phyloP scores from a whole-genome alignment of 495 filamentous ascomycete genomes.

The Daldinia concentrica region DNA sequence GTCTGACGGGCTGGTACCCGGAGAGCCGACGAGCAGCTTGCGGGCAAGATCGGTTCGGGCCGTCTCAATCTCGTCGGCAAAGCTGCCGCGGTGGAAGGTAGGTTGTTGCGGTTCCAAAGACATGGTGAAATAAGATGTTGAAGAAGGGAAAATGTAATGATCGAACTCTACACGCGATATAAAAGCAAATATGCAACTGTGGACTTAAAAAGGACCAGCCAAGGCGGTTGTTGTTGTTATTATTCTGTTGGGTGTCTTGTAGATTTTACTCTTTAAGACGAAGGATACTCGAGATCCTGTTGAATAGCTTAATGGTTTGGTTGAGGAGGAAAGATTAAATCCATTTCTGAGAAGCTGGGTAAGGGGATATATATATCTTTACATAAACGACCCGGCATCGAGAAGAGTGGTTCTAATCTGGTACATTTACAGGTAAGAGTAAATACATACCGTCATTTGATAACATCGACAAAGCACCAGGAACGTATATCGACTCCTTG shows the following conservation, averaged over 20 bases:
- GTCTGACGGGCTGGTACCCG: slow-evolving; percentile 23
- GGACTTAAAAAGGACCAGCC: slow-evolving; percentile 11
- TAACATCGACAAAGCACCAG: slow-evolving; percentile 12
- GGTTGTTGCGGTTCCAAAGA: slow-evolving; percentile 43
- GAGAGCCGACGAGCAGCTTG: slow-evolving; percentile 39
- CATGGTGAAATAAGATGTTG: slow-evolving; percentile 31
- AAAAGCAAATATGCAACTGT: slow-evolving; percentile 33
- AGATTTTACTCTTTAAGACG: slow-evolving; percentile 16
- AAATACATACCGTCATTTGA: slow-evolving; percentile 19
- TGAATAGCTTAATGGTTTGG: slow-evolving; percentile 16
- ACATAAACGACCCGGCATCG: background rate
- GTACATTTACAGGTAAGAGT: slow-evolving; percentile 21
- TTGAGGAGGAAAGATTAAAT: slow-evolving; percentile 6
- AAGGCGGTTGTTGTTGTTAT: slow-evolving; percentile 12
- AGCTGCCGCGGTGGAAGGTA: slow-evolving; percentile 47
- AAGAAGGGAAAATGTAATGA: slow-evolving; percentile 41
- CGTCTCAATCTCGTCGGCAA: slow-evolving; percentile 45
- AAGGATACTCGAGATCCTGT: slow-evolving; percentile 17
- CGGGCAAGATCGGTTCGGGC: slow-evolving; percentile 46
- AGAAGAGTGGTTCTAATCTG: slow-evolving; percentile 24
- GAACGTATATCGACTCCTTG: slow-evolving; percentile 14
- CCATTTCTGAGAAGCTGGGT: slow-evolving; percentile 20
- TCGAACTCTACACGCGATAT: slow-evolving; percentile 49
- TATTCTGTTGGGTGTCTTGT: slow-evolving; percentile 8
- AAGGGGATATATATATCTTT: slow-evolving; percentile 40